phyloP scores from a whole-genome alignment of 176 grass and related monocot genomes.

The Urochloa ruziziensis region DNA sequence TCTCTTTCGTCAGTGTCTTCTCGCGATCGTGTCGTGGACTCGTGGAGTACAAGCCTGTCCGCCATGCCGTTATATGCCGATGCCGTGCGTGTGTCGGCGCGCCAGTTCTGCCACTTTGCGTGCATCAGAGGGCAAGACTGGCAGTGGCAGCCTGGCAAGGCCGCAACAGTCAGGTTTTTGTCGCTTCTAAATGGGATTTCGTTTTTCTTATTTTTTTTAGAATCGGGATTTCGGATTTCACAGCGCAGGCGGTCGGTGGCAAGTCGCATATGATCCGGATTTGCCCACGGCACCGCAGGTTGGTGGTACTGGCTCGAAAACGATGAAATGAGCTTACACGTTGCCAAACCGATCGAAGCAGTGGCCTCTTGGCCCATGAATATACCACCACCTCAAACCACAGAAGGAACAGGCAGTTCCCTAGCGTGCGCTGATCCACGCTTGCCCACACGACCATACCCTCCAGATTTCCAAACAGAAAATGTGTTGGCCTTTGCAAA shows the following conservation, averaged over 20 bases:
- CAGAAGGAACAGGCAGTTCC: no score
- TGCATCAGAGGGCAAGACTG: neutral
- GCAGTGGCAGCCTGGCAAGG: neutral
- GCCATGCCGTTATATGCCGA: neutral
- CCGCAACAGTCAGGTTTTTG: neutral
- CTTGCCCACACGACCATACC: neutral
- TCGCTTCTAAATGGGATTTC: neutral
- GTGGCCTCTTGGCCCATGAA: no score
- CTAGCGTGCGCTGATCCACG: no score
- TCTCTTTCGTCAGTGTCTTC: neutral
- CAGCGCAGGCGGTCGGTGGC: no score
- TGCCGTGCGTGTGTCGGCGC: neutral
- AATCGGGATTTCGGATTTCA: no score
- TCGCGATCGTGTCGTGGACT: neutral
- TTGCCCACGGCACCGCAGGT: no score
- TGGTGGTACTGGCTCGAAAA: no score
- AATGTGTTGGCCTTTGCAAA: neutral
- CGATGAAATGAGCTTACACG: neutral
- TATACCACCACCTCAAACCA: no score
- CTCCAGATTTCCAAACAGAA: neutral
- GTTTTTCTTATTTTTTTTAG: no score
- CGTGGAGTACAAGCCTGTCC: no score
- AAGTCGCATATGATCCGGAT: no score
- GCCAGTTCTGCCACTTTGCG: no score
- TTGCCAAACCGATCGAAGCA: neutral